phyloP scores from a whole-genome alignment of 129 eudicot genomes.

The Logfia minima region DNA sequence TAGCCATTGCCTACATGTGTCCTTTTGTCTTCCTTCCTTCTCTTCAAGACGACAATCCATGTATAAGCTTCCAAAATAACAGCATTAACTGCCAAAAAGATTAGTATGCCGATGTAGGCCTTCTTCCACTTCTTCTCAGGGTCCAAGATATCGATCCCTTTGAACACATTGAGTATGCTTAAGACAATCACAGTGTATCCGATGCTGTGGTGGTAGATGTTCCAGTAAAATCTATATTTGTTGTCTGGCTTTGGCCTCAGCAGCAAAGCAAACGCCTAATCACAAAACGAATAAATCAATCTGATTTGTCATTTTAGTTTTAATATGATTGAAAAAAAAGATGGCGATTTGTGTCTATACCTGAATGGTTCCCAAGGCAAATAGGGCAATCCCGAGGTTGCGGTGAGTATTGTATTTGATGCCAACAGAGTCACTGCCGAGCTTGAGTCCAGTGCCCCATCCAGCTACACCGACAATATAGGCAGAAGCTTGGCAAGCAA shows the following conservation, averaged over 20 bases:
- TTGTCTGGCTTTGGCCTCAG: slow-evolving; percentile 85
- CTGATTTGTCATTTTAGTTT: neutral
- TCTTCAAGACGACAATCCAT: slow-evolving; percentile 58
- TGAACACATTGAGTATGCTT: slow-evolving; percentile 65
- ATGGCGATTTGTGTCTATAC: slow-evolving; percentile 30
- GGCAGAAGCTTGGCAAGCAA: slow-evolving; percentile 74
- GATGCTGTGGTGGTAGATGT: slow-evolving; percentile 62
- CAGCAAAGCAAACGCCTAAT: slow-evolving; percentile 70
- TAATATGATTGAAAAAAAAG: neutral
- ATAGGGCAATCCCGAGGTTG: slow-evolving; percentile 70
- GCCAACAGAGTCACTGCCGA: slow-evolving; percentile 70
- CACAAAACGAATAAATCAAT: neutral
- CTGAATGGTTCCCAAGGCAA: slow-evolving; percentile 82
- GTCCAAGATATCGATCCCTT: slow-evolving; percentile 74
- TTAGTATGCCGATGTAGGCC: slow-evolving; percentile 63
- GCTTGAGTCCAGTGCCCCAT: slow-evolving; percentile 84
- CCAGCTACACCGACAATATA: slow-evolving; percentile 78
- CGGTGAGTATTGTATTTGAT: slow-evolving; percentile 49
- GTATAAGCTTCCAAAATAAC: slow-evolving; percentile 57
- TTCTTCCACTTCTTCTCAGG: slow-evolving; percentile 78
- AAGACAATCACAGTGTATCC: slow-evolving; percentile 64
- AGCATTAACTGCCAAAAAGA: slow-evolving; percentile 46
- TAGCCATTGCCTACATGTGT: slow-evolving; percentile 41
- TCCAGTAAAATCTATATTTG: slow-evolving; percentile 82
- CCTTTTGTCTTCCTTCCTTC: slow-evolving; percentile 42